Conservation (phyloP, 2,329 filamentous ascomycete genomes). For the Apiospora phragmitis region DNA sequence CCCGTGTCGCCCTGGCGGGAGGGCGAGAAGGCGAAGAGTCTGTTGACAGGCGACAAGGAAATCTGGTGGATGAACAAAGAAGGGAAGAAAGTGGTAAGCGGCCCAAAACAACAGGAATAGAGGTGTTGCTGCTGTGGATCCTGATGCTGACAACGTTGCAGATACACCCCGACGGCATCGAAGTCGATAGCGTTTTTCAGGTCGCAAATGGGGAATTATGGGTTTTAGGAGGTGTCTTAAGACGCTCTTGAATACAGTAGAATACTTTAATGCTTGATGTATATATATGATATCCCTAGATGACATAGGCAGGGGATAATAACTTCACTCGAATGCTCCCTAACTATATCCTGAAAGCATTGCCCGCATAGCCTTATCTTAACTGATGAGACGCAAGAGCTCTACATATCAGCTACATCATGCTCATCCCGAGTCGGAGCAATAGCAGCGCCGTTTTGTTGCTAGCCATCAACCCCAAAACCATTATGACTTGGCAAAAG, state of each 20-base stretch:
- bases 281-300: neutral
- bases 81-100: constrained; percentile 65
- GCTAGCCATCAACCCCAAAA: neutral
- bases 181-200: constrained; percentile 72
- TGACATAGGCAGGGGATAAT: neutral
- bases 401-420: neutral
- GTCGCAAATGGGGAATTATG: constrained; percentile 90
- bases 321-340: neutral
- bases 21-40: constrained; percentile 63
- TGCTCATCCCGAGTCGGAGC: neutral
- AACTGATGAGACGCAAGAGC: neutral
- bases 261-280: neutral
- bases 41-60: constrained; percentile 63
- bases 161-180: constrained; percentile 78
- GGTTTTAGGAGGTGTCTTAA: constrained; percentile 61
- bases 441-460: neutral
- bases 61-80: constrained; percentile 81
- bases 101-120: constrained; percentile 16
- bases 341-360: neutral
- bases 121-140: constrained; percentile 28
- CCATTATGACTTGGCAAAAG: neutral
- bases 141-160: constrained; percentile 29
- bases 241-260: constrained; percentile 36
- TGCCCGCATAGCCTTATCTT: neutral
- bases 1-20: constrained; percentile 74